Base-by-base conservation (phyloP, 148 eudicot genomes). In the Rhododendron kiyosumense region DNA sequence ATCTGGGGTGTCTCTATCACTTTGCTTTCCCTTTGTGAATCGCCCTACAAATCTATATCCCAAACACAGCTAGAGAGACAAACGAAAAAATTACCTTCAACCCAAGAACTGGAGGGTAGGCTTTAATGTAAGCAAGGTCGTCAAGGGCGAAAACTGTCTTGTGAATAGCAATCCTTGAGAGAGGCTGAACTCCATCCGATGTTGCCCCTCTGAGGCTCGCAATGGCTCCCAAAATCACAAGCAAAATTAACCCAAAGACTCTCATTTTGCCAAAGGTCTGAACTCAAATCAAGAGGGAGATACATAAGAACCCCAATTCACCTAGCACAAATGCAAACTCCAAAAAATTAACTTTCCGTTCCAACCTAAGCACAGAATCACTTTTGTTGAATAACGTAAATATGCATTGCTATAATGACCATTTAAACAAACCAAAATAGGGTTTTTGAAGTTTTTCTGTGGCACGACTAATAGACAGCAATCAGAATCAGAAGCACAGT, bases 71-170 rank as follows among this genome's bases (percentile, higher is more conserved):
- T 20, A 30, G 38, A 71, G 76, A 30, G 20, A 30, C 38, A 71
- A 71, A 4, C 6, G 20, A 30, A 30, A 85, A 34, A 26, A 84
- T 90, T 91, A 92, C 98, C 83, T 87, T 77, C 75, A 87, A 85
- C 78, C 98, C 98, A 89, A 95, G 92, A 84, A 92, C 84, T 52
- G 93, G 76, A 78, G 98, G 98, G 79, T 91, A 91, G 52, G 92
- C 97, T 85, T 86, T 91, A 34, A 94, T 77, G 89, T 76, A 90
- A 77, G 97, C 95, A 36, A 82, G 51, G 5, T 84, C 88, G 86
- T 94, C 88, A 84, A 91, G 82, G 75, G 90, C 93, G 81, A 91
- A 28, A 52, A 67, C 87, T 34, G 93, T 86, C 78, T 87, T 87
- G 84, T 95, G 92, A 78, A 95, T 91, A 20, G 90, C 90, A 51